phyloP scores from a whole-genome alignment of 2,329 filamentous ascomycete species.

The Nigrograna mackinnonii region DNA sequence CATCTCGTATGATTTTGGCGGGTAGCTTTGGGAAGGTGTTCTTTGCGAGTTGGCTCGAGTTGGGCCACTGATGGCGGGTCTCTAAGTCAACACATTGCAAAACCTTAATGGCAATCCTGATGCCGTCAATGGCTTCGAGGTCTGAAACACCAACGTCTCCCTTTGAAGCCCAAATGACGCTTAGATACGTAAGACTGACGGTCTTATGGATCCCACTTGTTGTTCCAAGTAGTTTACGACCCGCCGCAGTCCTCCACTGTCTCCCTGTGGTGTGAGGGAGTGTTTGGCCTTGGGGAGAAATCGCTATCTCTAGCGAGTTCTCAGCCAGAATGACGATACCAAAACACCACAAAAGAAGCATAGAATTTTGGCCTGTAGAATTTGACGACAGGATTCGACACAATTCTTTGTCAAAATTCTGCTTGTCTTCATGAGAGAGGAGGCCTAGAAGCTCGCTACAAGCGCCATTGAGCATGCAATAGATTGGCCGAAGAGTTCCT shows the following conservation, averaged over 20 bases:
- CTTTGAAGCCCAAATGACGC: constrained; percentile 33
- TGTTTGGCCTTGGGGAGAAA: not conserved
- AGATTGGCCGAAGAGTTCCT: constrained; percentile 28
- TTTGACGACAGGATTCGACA: constrained; percentile 29
- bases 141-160: constrained; percentile 25
- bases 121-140: constrained; percentile 29
- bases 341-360: constrained; percentile 36
- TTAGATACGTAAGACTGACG: constrained; percentile 30
- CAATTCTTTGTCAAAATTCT: constrained; percentile 30
- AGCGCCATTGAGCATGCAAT: constrained; percentile 40
- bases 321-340: constrained; percentile 34
- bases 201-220: constrained; percentile 27
- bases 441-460: constrained; percentile 30
- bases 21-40: constrained; percentile 27
- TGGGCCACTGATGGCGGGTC: constrained; percentile 24
- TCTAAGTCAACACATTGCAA: constrained; percentile 24
- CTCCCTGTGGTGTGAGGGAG: constrained; percentile 5
- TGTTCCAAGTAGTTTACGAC: constrained; percentile 35
- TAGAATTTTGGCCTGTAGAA: constrained; percentile 22
- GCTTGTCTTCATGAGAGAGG: constrained; percentile 21
- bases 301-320: constrained; percentile 4
- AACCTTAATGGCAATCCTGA: constrained; percentile 35
- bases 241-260: constrained; percentile 32
- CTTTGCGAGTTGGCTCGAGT: constrained; percentile 17
- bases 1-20: constrained; percentile 26